phyloP scores from a whole-genome alignment of 345 rosid genomes.

The Populus ilicifolia region DNA sequence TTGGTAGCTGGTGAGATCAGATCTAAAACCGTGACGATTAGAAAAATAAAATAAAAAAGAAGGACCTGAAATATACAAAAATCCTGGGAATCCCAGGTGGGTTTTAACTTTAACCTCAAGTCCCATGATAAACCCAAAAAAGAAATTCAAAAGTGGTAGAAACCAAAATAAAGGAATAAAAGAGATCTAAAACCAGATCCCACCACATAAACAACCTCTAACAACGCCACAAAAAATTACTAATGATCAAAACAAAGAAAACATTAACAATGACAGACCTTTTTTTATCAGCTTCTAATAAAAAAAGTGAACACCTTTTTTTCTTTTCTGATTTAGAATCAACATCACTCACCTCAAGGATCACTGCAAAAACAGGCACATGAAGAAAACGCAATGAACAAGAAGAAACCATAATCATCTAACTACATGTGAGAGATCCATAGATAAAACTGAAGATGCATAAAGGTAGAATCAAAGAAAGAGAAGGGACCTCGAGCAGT shows the following conservation, averaged over 20 bases:
- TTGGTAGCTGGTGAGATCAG: slow-evolving; percentile 22
- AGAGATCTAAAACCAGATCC: slow-evolving; percentile 39
- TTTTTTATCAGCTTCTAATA: slow-evolving; percentile 8
- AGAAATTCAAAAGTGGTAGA: slow-evolving; percentile 2
- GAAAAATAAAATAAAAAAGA: neutral
- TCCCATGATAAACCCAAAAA: neutral
- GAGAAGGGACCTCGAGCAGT: neutral
- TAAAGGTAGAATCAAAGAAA: neutral
- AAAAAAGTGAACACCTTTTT: neutral
- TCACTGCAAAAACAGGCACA: slow-evolving; percentile 16
- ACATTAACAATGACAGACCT: slow-evolving; percentile 4
- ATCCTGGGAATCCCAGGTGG: slow-evolving; percentile 3
- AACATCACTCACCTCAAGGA: slow-evolving; percentile 13
- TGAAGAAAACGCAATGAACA: neutral
- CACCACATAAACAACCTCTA: slow-evolving; percentile 17
- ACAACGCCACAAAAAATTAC: neutral
- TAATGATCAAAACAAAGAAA: slow-evolving; percentile 1
- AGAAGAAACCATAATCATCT: neutral
- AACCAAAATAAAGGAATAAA: slow-evolving; percentile 29
- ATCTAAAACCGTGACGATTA: slow-evolving; percentile 29
- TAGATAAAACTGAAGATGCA: neutral
- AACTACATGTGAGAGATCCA: neutral
- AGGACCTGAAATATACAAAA: neutral
- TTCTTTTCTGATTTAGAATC: slow-evolving; percentile 11
- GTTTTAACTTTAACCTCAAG: slow-evolving; percentile 10